Percentiles rank a stretch among this genome's conserved stretches.
phyloP scores from a whole-genome alignment of 352 stramenopile genomes.

The Blastocystis hominis region DNA sequence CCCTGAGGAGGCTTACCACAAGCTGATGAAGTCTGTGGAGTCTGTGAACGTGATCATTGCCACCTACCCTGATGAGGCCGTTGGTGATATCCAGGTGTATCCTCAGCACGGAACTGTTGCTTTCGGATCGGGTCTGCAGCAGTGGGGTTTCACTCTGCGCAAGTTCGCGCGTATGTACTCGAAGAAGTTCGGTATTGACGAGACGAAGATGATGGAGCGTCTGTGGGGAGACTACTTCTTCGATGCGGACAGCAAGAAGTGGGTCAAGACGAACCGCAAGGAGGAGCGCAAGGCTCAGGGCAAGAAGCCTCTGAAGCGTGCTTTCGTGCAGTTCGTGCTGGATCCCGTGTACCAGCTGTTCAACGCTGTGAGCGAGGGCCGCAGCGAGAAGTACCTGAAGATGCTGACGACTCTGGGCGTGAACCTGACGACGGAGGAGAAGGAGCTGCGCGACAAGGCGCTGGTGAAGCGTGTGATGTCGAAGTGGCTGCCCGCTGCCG shows the following conservation, averaged over 20 bases:
- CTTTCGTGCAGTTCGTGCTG: conserved; percentile 99
- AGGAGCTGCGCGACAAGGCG: conserved; percentile 85
- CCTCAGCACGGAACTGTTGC: conserved; percentile 92
- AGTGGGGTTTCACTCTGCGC: conserved; percentile 99
- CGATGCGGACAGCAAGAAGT: conserved; percentile 85
- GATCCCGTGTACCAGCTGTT: conserved; percentile 98
- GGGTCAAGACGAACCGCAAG: conserved; percentile 84
- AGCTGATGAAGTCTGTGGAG: conserved; percentile 92
- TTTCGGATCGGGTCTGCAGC: conserved; percentile 95
- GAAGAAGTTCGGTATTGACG: conserved; percentile 92
- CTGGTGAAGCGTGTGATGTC: conserved; percentile 96
- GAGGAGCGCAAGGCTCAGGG: conserved; percentile 62
- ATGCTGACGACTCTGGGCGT: conserved; percentile 89
- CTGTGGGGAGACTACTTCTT: conserved; percentile 97
- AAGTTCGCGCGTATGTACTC: conserved; percentile 95
- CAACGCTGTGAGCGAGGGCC: conserved; percentile 91
- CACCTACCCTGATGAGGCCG: conserved; percentile 86
- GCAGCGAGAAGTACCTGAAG: conserved; percentile 92
- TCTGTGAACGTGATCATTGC: conserved; percentile 98
- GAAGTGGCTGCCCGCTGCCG: conserved; percentile 94
- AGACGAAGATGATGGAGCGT: conserved; percentile 97
- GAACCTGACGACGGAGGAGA: conserved; percentile 88
- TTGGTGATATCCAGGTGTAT: conserved; percentile 91
- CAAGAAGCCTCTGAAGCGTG: conserved; percentile 80
- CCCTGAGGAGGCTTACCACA: conserved; percentile 96